A percentile compares a stretch with the other conserved stretches of the same genome.
Conservation (phyloP, 2,329 filamentous ascomycete species). For the Penicillium hordei region DNA sequence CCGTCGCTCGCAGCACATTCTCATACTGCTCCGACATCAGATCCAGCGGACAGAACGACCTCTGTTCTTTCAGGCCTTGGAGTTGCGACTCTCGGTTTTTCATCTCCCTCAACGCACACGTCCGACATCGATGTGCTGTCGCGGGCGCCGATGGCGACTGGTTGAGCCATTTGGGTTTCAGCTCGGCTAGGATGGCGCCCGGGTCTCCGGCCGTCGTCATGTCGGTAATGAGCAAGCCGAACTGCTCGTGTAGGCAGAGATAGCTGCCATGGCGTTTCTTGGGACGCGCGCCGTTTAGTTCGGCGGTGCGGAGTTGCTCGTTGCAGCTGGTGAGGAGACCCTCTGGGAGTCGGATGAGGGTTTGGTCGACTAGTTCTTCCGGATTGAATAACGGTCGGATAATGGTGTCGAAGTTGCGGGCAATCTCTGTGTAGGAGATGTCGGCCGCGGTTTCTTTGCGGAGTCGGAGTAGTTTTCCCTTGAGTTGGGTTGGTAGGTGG, state of each 20-base stretch:
- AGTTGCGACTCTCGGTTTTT: conserved; percentile 43
- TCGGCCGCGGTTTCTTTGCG: conserved; percentile 57
- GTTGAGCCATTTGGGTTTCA: conserved; percentile 82
- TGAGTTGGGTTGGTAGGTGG: conserved; percentile 23
- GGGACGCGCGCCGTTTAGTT: conserved; percentile 46
- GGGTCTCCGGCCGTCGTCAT: conserved; percentile 56
- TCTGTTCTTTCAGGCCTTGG: conserved; percentile 29
- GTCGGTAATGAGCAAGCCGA: conserved; percentile 71
- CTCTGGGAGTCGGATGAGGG: conserved; percentile 51
- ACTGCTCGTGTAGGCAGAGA: conserved; percentile 55
- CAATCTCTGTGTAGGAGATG: conserved; percentile 52
- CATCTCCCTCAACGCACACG: conserved; percentile 63
- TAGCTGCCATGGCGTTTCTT: conserved; percentile 53
- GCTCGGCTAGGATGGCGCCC: conserved; percentile 58
- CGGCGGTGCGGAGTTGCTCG: conserved; percentile 51
- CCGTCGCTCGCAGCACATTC: conserved; percentile 47
- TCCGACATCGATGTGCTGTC: conserved; percentile 66
- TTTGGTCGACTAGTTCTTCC: conserved; percentile 57
- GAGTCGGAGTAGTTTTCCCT: conserved; percentile 59
- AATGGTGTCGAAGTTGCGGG: conserved; percentile 38
- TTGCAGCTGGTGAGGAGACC: conserved; percentile 54
- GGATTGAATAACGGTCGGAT: conserved; percentile 58
- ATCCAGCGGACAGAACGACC: conserved; percentile 64
- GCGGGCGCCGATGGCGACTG: conserved; percentile 71
- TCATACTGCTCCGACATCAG: conserved; percentile 53